Base-by-base conservation (phyloP, 331 rosid species). In the Malus hybrid region DNA sequence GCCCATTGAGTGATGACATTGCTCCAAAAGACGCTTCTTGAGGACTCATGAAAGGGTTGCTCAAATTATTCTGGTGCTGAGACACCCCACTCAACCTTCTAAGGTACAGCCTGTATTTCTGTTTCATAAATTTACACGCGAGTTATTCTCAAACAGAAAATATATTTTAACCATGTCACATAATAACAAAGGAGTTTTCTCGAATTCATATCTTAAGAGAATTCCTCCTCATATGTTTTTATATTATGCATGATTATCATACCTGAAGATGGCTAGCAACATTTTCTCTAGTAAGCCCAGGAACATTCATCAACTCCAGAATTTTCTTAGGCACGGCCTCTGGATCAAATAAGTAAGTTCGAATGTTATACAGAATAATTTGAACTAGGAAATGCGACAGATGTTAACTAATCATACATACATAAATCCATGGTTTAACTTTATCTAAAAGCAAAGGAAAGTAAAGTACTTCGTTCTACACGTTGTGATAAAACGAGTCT, bases 241-340 rank as follows among this genome's bases (percentile, higher is more conserved):
- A 27, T 28, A 31, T 3, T 29, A 68, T 29, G 62, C 55, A 18
- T 27, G 69, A 33, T 11, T 20, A 46, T 73, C 68, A 65, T 90
- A 96, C 99, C 97, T 96, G 99, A 78, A 96, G 96, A 81, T 96
- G 99, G 86, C 99, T 96, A 24, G 99, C 99, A 69, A 96, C 99
- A 63, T 96, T 96, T 89, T 96, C 99, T 87, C 99, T 86, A 9
- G 99, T 92, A 82, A 96, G 99, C 56, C 98, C 99, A 60, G 97
- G 97, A 76, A 96, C 99, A 52, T 92, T 92, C 99, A 96, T 96
- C 90, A 96, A 82, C 86, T 96, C 99, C 81, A 96, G 81, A 80
- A 96, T 96, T 78, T 96, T 96, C 87, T 96, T 96, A 7, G 99
- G 99, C 68, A 96, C 99, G 24, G 99, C 99, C 83, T 96, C 99